phyloP scores from a whole-genome alignment of 2,329 filamentous ascomycete genomes.

The Pestalotiopsis sp. region DNA sequence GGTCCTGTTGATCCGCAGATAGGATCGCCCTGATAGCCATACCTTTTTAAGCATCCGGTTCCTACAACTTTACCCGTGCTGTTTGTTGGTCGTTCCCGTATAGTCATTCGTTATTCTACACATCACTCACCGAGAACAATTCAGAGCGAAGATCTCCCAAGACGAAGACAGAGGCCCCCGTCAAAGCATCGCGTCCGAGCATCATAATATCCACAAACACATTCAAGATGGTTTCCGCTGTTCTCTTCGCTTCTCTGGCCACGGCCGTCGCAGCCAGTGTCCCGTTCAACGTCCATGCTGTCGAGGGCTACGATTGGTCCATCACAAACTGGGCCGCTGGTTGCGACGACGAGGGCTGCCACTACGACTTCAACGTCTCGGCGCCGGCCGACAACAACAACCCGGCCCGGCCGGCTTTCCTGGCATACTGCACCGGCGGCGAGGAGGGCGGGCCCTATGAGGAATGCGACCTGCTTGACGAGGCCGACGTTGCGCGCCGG shows the following conservation, averaged over 20 bases:
- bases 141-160: not conserved
- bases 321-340: slow-evolving; percentile 30
- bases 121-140: not conserved
- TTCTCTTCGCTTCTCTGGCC: slow-evolving; percentile 25
- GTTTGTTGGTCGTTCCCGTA: not conserved
- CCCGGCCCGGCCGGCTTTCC: slow-evolving; percentile 31
- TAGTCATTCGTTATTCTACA: not conserved
- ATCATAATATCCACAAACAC: not conserved
- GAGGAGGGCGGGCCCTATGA: slow-evolving; percentile 30
- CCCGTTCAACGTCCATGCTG: slow-evolving; percentile 25
- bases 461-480: slow-evolving; percentile 26
- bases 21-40: not conserved
- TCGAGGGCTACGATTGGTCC: slow-evolving; percentile 27
- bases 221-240: slow-evolving; percentile 29
- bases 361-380: slow-evolving; percentile 36
- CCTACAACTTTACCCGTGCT: not conserved
- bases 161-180: not conserved
- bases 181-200: not conserved
- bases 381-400: slow-evolving; percentile 27
- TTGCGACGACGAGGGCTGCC: slow-evolving; percentile 22
- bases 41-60: not conserved
- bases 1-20: not conserved
- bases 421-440: slow-evolving; percentile 31
- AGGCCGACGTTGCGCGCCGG: slow-evolving; percentile 22
- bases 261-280: slow-evolving; percentile 22